Conservation (phyloP, 75 land plant species). For the Cryptomeria japonica region DNA sequence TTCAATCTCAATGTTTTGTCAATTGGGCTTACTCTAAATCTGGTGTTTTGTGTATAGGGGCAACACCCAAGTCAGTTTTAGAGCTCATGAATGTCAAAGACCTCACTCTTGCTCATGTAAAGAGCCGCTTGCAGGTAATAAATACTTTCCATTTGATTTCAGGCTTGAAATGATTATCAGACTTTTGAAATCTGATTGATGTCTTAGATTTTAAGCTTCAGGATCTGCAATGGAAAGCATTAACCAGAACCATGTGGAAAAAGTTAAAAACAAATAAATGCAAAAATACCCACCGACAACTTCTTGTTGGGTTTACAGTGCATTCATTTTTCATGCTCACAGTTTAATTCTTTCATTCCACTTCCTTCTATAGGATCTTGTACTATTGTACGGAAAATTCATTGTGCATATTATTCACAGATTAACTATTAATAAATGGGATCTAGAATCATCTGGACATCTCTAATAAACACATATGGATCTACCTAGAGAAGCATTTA, state of each 20-base stretch:
- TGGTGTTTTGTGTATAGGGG: slow-evolving; percentile 22
- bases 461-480: not conserved
- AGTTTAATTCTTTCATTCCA: too few species aligned
- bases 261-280: too few species aligned
- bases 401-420: not conserved
- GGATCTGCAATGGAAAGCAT: too few species aligned
- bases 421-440: not conserved
- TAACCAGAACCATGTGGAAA: too few species aligned
- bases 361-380: not conserved
- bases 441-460: not conserved
- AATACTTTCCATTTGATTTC: slow-evolving; percentile 4
- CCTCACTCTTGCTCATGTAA: slow-evolving; percentile 50
- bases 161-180: too few species aligned
- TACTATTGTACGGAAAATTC: not conserved
- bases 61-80: slow-evolving; percentile 47
- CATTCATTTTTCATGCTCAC: too few species aligned
- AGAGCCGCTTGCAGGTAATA: slow-evolving; percentile 46
- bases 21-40: not conserved
- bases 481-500: not conserved
- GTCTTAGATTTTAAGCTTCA: too few species aligned
- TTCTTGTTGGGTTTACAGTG: too few species aligned
- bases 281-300: too few species aligned
- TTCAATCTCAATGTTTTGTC: not conserved
- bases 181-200: too few species aligned
- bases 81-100: slow-evolving; percentile 61